Evolutionary conservation across 2,329 filamentous ascomycete species (phyloP), one percentile per base, ranked within the genome.

Genomic region (Pseudogymnoascus sp.): DNA sequence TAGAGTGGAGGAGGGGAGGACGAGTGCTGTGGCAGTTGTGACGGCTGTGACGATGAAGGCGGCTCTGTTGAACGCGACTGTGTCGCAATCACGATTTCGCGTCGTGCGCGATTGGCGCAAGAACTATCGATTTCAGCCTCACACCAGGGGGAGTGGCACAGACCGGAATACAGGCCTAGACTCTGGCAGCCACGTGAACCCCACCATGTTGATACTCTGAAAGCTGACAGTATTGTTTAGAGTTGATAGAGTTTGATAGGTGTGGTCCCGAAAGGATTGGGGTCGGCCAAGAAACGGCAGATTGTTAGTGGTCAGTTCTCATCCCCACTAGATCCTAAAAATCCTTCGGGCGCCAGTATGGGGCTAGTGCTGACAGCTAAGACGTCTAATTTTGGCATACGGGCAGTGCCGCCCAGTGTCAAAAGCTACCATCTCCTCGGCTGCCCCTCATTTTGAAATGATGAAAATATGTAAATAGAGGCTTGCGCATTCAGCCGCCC

Each of bases 361-460:
- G 49, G 49, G 9, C n/a, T 55, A 55, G 49, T 7, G 49, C 49
- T 55, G 25, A 55, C 49, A 33, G 49, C 49, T 55, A n/a, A 33
- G 45, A 12, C 28, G 25, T n/a, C 14, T 55, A 55, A 55, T 55
- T 55, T 55, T 55, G 49, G 49, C 49, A 55, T 7, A 33, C 28
- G 49, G 49, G 49, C 49, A 55, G 49, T 55, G 49, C 49, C 49
- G 45, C 49, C 49, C 19, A 55, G 25, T 16, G 9, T 16, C 16
- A 9, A 55, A 55, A 9, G 25, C 25, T 33, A 12, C n/a, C 3
- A 30, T 9, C 25, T 14, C 45, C 25, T 33, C 25, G n/a, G 16
- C 1, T 22, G 3, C n/a, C 5, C 25, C 33, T n/a, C 19, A 19
- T 19, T 19, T 19, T 2, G 19, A 19, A 19, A 33, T 55, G 19